Base-by-base conservation (phyloP, 2,329 filamentous ascomycete species). In the Phaeophleospora eucalypticola region DNA sequence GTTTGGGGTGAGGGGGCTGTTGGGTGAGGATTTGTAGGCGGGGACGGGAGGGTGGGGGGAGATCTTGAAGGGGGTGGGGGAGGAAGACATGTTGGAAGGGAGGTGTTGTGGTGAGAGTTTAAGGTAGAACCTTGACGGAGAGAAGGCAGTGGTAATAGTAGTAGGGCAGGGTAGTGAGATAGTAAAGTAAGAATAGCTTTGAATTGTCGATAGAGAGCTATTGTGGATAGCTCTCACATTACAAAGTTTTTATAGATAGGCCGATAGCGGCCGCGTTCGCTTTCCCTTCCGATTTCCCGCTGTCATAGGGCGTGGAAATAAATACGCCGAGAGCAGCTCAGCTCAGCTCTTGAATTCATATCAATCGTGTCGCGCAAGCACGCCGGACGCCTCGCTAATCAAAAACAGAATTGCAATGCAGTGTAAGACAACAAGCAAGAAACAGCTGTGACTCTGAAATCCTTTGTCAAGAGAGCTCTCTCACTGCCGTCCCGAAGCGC, bases 1-100 rank as follows among this genome's bases (percentile, higher is more conserved):
- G 49, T 66, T 52, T 16, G 54, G 46, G 41, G 65, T 49, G 21
- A 64, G 57, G 40, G 63, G 62, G 4, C 61, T 62, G 39, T 54
- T 55, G 12, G 59, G 53, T 4, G 55, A 57, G 9, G 64, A 53
- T 21, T 55, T 53, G 48, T 67, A 66, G 17, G 64, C 63, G 7
- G 65, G 64, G 34, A 59, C 54, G 4, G 64, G 62, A 17, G 58
- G 49, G 10, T 53, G 34, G 6, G 36, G 18, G 4, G 51, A 48
- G 35, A 29, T 29, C n/a, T n/a, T n/a, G n/a, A n/a, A n/a, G 32
- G 20, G 42, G 3, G 46, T 21, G 2, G 41, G 37, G 19, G 38
- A 9, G 24, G 36, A 10, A 24, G 41, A 2, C 40, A 39, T 39
- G 16, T 19, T 14, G 16, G 36, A 15, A 20, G 12, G 42, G n/a